Evolutionary conservation across 352 stramenopile genomes (phyloP), one percentile per base, ranked within the genome.

Genomic region (Hyphochytrium catenoides): DNA sequence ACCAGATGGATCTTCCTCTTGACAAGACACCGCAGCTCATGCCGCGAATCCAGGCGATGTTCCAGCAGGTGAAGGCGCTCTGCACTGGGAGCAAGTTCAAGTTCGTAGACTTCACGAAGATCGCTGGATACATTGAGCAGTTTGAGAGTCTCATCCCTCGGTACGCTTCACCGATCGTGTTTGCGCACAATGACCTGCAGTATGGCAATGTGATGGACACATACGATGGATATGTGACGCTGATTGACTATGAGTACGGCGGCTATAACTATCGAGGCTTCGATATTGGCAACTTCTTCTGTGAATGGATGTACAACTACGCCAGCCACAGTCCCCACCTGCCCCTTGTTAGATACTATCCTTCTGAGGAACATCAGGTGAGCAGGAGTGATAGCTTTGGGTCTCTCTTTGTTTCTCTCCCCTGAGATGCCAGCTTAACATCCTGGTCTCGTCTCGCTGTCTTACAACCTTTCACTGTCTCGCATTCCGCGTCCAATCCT

Each of bases 221-320:
- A 35, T 71, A 54, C 16, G 58, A 74, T 11, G 32, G 41, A 1
- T 55, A 52, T 34, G 64, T 87, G 20, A 59, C 78, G 43, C 51
- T 93, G 18, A 90, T 92, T 36, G 77, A 92, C 47, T 92, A 86
- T 60, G 79, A 92, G 60, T 91, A 93, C 57, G 82, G 65, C 34
- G 74, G 60, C 31, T 91, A 84, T 51, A 91, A 91, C 50, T 66
- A 59, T 30, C 62, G 74, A 3, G 78, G 70, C 0, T 91, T 79
- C 42, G 79, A 93, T 39, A 18, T 92, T 21, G 77, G 67, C 15
- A 92, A 92, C 52, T 76, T 92, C 56, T 93, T 91, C 46, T 88
- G 64, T 38, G 68, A 79, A 44, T 83, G 65, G 64, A 61, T 47
- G 4, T 79, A 66, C 46, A 59, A 77, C 48, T 83, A 77, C 50